Evolutionary conservation across 768 basidiomycete species (phyloP).

Genomic region (Sarcomyxa edulis): DNA sequence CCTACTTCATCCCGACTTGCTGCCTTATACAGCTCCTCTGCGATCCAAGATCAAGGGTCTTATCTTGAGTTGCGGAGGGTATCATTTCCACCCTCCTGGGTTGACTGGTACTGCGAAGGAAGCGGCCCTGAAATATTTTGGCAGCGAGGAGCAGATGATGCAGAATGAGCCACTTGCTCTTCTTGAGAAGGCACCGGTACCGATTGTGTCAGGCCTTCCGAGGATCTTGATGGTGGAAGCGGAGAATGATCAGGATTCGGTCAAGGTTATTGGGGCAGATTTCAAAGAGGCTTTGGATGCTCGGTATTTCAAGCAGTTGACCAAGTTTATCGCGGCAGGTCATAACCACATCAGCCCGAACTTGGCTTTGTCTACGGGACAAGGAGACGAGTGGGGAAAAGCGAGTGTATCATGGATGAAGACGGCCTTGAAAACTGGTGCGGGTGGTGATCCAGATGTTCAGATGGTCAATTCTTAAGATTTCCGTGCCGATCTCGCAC

Average conservation of each 20-base stretch:
- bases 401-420: conserved; percentile 37
- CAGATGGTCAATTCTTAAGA: too few species aligned
- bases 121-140: conserved; percentile 32
- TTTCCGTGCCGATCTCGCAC: too few species aligned
- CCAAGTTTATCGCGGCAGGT: conserved; percentile 34
- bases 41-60: conserved; percentile 36
- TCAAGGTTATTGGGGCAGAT: conserved; percentile 27
- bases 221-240: conserved; percentile 41
- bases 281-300: conserved; percentile 35
- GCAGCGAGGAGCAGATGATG: conserved; percentile 27
- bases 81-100: conserved; percentile 25
- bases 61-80: conserved; percentile 42
- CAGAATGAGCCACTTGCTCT: conserved; percentile 37
- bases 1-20: conserved; percentile 31
- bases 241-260: conserved; percentile 47
- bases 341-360: conserved; percentile 64
- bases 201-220: conserved; percentile 35
- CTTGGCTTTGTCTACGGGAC: conserved; percentile 43
- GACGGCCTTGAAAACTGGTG: too few species aligned
- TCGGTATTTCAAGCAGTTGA: conserved; percentile 24
- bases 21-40: conserved; percentile 23
- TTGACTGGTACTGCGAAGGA: conserved; percentile 17
- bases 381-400: conserved; percentile 60
- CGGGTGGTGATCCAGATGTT: too few species aligned
- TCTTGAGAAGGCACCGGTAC: conserved; percentile 28